These are phyloP conservation scores for Crepidotus variabilis DNA, from an alignment of 768 basidiomycete genomes.

Conservation along the genomic window DNA sequence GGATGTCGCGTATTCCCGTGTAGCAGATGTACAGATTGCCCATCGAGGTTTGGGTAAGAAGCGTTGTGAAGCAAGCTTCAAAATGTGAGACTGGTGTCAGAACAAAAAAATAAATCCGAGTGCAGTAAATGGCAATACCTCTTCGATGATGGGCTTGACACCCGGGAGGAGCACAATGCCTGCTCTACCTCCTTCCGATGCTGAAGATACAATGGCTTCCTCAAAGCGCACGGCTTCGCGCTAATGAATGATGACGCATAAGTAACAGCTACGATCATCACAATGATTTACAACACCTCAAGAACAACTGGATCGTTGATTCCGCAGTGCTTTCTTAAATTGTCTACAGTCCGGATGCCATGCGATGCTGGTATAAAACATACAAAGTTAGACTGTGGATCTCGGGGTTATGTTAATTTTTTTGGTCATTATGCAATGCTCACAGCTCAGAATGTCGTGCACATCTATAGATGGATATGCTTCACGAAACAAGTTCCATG, in stretches of 20 bases:
- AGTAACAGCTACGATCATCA: constrained; percentile 4
- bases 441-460: constrained; percentile 58
- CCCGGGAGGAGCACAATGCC: constrained; percentile 77
- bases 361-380: constrained; percentile 53
- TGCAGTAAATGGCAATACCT: constrained; percentile 32
- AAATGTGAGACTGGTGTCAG: constrained; percentile 5
- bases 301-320: constrained; percentile 66
- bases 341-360: constrained; percentile 82
- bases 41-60: constrained; percentile 60
- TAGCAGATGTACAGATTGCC: constrained; percentile 89
- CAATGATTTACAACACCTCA: constrained; percentile 40
- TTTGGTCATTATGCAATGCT: constrained; percentile 21
- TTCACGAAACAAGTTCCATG: constrained; percentile 75
- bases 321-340: constrained; percentile 68
- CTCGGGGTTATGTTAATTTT: constrained; percentile 1
- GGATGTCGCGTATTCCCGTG: constrained; percentile 65
- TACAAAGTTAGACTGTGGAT: not conserved
- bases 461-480: constrained; percentile 68
- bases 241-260: constrained; percentile 30
- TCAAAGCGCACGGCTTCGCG: constrained; percentile 78
- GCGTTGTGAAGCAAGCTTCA: constrained; percentile 33
- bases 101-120: not conserved
- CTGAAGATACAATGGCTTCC: constrained; percentile 64
- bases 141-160: constrained; percentile 52
- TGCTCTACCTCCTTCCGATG: constrained; percentile 46